These are phyloP conservation scores for Opeltia flavorubescens DNA, from an alignment of 495 filamentous ascomycete genomes.

Conservation along the genomic window DNA sequence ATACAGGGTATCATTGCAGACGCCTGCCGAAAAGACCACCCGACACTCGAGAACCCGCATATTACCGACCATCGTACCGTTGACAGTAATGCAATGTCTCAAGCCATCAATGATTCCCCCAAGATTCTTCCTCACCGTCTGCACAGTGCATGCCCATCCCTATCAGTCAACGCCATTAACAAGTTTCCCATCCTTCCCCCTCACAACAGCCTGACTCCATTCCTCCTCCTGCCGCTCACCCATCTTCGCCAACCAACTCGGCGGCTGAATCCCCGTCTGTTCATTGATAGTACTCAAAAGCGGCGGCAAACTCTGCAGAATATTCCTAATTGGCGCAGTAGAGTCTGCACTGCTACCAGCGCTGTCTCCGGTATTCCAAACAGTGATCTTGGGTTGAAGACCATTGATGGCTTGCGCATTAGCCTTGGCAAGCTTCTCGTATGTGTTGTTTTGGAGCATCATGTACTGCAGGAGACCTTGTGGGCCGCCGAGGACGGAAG, in stretches of 20 bases:
- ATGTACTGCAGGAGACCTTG: conserved; percentile 60
- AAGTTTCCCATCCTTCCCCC: too few relatives aligned
- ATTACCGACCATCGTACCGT: too few relatives aligned
- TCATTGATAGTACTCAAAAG: conserved; percentile 71
- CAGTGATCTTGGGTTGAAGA: conserved; percentile 72
- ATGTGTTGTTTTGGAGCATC: conserved; percentile 31
- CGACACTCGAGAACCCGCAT: too few relatives aligned
- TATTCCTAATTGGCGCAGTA: conserved; percentile 35
- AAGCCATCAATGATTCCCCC: too few relatives aligned
- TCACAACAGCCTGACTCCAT: too few relatives aligned
- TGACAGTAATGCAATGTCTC: too few relatives aligned
- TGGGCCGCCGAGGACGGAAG: conserved; percentile 59
- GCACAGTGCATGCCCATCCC: too few relatives aligned
- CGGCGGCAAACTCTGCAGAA: conserved; percentile 68
- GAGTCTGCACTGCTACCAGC: conserved; percentile 23
- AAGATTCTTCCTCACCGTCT: too few relatives aligned
- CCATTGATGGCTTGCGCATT: conserved; percentile 55
- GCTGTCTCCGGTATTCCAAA: conserved; percentile 61
- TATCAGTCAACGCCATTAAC: too few relatives aligned
- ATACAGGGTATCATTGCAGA: too few relatives aligned
- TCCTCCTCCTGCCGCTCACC: background rate
- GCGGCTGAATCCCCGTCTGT: conserved; percentile 64
- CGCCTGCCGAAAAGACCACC: too few relatives aligned
- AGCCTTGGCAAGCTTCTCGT: conserved; percentile 26
- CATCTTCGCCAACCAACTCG: conserved; percentile 50